Percentiles rank a stretch among this genome's conserved stretches.
These are phyloP conservation scores for barley (Hordeum vulgare) DNA, from an alignment of 176 grass and related monocot genomes.

Conservation along the genomic window DNA sequence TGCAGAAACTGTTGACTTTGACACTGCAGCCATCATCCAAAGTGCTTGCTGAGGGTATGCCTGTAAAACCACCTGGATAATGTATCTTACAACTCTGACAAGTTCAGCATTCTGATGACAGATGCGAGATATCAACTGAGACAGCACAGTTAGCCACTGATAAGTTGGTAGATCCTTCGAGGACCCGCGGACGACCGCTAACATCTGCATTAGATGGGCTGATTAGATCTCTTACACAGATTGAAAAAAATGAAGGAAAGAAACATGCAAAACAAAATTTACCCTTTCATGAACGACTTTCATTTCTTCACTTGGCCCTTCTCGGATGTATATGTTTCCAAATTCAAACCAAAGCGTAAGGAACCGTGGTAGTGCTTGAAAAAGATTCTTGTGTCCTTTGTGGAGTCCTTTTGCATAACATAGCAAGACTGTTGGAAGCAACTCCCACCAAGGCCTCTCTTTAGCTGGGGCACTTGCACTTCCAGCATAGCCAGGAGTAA, in stretches of 20 bases:
- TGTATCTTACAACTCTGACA: constrained; percentile 63
- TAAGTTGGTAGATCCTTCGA: constrained; percentile 89
- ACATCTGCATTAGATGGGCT: constrained; percentile 32
- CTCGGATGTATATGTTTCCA: constrained; percentile 72
- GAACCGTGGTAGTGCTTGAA: constrained; percentile 84
- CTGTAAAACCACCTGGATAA: constrained; percentile 68
- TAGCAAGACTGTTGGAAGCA: constrained; percentile 51
- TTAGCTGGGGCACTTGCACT: constrained; percentile 44
- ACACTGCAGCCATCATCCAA: constrained; percentile 99
- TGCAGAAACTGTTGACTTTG: constrained; percentile 78
- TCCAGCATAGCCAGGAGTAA: constrained; percentile 28
- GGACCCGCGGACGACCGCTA: constrained; percentile 65
- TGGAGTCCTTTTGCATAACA: constrained; percentile 86
- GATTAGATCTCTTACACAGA: constrained; percentile 10
- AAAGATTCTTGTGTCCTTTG: constrained; percentile 93
- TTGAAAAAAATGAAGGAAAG: background rate
- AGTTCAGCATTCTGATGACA: constrained; percentile 77
- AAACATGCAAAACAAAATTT: constrained; percentile 13
- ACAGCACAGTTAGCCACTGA: constrained; percentile 95
- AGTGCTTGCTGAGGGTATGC: constrained; percentile 92
- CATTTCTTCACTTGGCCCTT: constrained; percentile 50
- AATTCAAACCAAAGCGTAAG: constrained; percentile 96
- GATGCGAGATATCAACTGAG: constrained; percentile 95
- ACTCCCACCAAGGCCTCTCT: constrained; percentile 76
- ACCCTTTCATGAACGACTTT: constrained; percentile 58